Percentiles rank a stretch among this genome's conserved stretches.
Evolutionary conservation across 805 yeast genomes (phyloP).

Genomic region (Saccharomycopsis schoenii): DNA sequence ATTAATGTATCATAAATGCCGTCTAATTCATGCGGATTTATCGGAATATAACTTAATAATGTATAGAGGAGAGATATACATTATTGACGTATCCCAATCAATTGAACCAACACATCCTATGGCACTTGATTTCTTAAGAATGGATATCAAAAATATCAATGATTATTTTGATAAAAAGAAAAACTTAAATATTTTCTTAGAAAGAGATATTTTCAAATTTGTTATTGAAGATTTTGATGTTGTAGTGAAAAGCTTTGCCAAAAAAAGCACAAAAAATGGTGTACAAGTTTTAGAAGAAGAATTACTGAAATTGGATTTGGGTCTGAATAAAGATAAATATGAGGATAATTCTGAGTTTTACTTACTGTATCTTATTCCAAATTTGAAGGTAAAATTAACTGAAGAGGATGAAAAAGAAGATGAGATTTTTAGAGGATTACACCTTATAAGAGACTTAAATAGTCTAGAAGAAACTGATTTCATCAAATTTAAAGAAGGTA

Average conservation of each 20-base stretch:
- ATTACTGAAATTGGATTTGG: constrained; percentile 22
- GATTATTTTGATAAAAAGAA: constrained; percentile 69
- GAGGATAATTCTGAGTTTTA: constrained; percentile 30
- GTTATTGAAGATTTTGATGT: constrained; percentile 41
- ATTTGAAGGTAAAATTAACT: constrained; percentile 45
- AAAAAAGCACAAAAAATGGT: neutral
- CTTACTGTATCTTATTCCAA: constrained; percentile 33
- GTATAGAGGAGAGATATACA: constrained; percentile 63
- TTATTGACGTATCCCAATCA: constrained; percentile 94
- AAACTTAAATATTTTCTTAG: constrained; percentile 70
- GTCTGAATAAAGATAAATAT: constrained; percentile 10
- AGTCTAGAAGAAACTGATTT: constrained; percentile 87
- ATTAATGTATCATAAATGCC: constrained; percentile 76
- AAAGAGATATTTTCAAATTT: constrained; percentile 70
- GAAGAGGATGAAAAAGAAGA: constrained; percentile 60
- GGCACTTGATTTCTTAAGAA: constrained; percentile 87
- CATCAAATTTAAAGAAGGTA: constrained; percentile 66
- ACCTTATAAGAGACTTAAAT: constrained; percentile 69
- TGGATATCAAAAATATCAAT: constrained; percentile 95
- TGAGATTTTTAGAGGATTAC: constrained; percentile 75
- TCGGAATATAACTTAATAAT: constrained; percentile 90
- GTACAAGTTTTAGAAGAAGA: constrained; percentile 24
- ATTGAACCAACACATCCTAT: constrained; percentile 98
- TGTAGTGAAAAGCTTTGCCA: constrained; percentile 22
- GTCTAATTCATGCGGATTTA: constrained; percentile 91